Base-by-base conservation (phyloP, 2,329 filamentous ascomycete genomes). In the Sporothrix luriei region DNA sequence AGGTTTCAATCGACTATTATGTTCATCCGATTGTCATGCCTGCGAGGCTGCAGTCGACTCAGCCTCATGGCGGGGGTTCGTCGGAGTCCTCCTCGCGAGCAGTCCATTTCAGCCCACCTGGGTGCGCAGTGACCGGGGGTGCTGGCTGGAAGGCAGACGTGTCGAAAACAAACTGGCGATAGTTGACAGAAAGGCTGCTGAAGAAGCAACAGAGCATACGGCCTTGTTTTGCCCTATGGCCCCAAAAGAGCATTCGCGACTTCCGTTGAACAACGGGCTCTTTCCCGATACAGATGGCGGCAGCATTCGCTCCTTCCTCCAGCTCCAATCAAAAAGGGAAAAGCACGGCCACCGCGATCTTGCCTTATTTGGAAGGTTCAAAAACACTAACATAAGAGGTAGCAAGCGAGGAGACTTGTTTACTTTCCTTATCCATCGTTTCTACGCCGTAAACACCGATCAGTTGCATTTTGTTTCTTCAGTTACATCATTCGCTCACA, bases 321-420 rank as follows among this genome's bases (percentile, higher is more conserved):
- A 54, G 13, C 33, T 6, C 2, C 5, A 19, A 4, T n/a, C 19
- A 52, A 26, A 13, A 43, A 43, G 14, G 38, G 55, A 33, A 59
- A 59, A 59, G 55, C 11, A 10, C 55, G 55, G 29, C 9, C 33
- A 13, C 33, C 14, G 9, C 13, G 19, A 2, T 59, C 33, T n/a
- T 61, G 55, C 55, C 55, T 11, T 24, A 43, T 61, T 61, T 43
- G 55, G 55, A 61, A 43, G n/a, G 33, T 38, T 40, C 11, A 19
- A 43, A 33, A 4, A 33, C 26, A 55, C 55, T 59, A 59, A 59
- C 55, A 43, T 3, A 48, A 48, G 14, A 14, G 21, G 4, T 14
- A 3, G 55, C 21, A 43, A 19, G 55, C 55, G 19, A 19, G 33
- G 33, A 29, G 33, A 43, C 19, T 59, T 61, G 55, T 61, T 61